phyloP scores from a whole-genome alignment of 2,329 filamentous ascomycete species.

The Paracoccidioides brasiliensis region DNA sequence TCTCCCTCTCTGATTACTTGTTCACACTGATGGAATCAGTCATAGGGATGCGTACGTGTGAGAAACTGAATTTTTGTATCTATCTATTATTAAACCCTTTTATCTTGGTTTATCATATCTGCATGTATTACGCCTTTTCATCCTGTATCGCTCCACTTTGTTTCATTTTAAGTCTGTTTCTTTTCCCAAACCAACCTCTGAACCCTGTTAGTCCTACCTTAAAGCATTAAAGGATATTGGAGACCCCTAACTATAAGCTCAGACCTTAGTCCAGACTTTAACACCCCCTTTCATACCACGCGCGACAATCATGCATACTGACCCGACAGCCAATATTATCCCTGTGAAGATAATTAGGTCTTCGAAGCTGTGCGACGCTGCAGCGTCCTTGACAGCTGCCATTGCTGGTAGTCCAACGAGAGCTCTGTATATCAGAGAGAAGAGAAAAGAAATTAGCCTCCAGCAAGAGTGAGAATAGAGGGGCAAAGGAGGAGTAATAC shows the following conservation, averaged over 20 bases:
- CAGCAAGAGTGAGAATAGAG: background rate
- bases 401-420: slow-evolving; percentile 1
- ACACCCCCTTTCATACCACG: background rate
- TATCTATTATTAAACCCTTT: background rate
- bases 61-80: background rate
- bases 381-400: background rate
- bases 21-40: background rate
- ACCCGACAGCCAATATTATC: background rate
- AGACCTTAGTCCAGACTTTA: background rate
- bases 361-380: background rate
- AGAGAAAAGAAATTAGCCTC: background rate
- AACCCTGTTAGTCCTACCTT: background rate
- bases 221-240: background rate
- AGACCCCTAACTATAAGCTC: background rate
- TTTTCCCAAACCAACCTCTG: background rate
- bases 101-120: background rate
- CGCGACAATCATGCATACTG: background rate
- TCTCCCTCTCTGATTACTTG: background rate
- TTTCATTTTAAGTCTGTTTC: background rate
- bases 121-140: no score
- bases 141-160: background rate
- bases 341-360: slow-evolving; percentile 1
- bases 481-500: background rate
- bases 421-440: background rate
- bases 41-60: background rate